These are phyloP conservation scores for Spathaspora gorwiae DNA, from an alignment of 805 yeast genomes.

Conservation along the genomic window DNA sequence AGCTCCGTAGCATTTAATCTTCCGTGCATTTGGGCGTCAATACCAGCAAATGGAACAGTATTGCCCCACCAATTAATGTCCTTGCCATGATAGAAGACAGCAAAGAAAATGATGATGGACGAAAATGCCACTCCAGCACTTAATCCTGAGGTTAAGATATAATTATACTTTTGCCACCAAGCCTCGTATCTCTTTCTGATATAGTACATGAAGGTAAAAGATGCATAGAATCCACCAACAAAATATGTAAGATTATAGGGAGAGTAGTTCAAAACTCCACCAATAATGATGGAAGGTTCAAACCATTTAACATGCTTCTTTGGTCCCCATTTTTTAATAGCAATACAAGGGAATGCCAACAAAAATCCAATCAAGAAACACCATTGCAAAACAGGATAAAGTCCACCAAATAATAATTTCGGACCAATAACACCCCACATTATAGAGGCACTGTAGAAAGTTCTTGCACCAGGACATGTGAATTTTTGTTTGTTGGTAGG, in stretches of 20 bases:
- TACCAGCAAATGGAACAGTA: slow-evolving; percentile 19
- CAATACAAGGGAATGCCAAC: slow-evolving; percentile 15
- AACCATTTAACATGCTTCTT: slow-evolving; percentile 19
- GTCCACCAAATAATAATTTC: slow-evolving; percentile 44
- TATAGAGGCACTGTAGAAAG: slow-evolving; percentile 43
- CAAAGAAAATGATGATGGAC: slow-evolving; percentile 52
- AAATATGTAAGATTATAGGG: slow-evolving; percentile 43
- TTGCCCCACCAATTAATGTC: slow-evolving; percentile 62
- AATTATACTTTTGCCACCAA: slow-evolving; percentile 69
- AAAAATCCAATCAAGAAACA: slow-evolving; percentile 50
- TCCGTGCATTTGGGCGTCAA: slow-evolving; percentile 19
- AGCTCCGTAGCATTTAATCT: slow-evolving; percentile 13
- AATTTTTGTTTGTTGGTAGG: slow-evolving; percentile 19
- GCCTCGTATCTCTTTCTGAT: slow-evolving; percentile 40
- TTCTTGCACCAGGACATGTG: slow-evolving; percentile 21
- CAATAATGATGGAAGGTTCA: slow-evolving; percentile 48
- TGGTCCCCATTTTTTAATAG: slow-evolving; percentile 15
- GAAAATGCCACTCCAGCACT: slow-evolving; percentile 54
- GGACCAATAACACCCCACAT: slow-evolving; percentile 55
- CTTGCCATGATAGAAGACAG: slow-evolving; percentile 41
- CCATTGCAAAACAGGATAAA: slow-evolving; percentile 47
- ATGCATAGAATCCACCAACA: slow-evolving; percentile 53
- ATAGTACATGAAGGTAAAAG: slow-evolving; percentile 48
- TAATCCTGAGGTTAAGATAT: slow-evolving; percentile 49
- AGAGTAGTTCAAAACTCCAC: slow-evolving; percentile 40